phyloP scores from a whole-genome alignment of 352 stramenopile genomes.

The Phytopythium helicoides region DNA sequence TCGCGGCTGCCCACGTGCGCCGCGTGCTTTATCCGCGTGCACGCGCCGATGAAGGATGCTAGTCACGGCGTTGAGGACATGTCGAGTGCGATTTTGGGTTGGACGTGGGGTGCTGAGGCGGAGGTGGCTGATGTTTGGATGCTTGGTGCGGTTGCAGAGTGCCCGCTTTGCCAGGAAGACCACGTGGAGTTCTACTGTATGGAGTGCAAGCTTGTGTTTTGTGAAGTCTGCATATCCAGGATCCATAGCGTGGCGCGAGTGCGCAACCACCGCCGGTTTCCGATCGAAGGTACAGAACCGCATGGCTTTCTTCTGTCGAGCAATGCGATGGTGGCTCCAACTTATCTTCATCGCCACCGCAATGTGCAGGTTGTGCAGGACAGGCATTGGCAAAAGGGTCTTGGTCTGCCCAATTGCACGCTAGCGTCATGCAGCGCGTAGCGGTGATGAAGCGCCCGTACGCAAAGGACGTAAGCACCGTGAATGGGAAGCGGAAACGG shows the following conservation, averaged over 20 bases:
- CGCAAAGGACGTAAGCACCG: background rate
- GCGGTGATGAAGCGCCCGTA: slow-evolving; percentile 8
- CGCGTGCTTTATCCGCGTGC: slow-evolving; percentile 15
- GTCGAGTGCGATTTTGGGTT: slow-evolving; percentile 22
- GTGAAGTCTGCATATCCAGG: slow-evolving; percentile 35
- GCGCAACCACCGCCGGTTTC: slow-evolving; percentile 32
- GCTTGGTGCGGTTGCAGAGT: slow-evolving; percentile 30
- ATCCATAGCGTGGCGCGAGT: slow-evolving; percentile 43
- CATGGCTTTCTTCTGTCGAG: background rate
- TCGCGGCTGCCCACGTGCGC: slow-evolving; percentile 11
- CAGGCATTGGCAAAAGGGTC: slow-evolving; percentile 33
- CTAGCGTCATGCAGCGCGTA: slow-evolving; percentile 36
- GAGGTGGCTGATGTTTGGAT: too few species aligned
- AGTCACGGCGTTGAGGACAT: slow-evolving; percentile 17
- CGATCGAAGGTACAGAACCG: slow-evolving; percentile 38
- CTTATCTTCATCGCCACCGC: too few species aligned
- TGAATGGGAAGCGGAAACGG: slow-evolving; percentile 45
- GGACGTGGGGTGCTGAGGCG: too few species aligned
- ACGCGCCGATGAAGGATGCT: slow-evolving; percentile 11
- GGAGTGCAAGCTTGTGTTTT: slow-evolving; percentile 70
- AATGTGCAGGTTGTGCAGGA: slow-evolving; percentile 35
- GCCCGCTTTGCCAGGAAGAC: slow-evolving; percentile 55
- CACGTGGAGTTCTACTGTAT: slow-evolving; percentile 46
- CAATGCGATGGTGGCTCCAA: background rate
- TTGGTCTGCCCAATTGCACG: slow-evolving; percentile 45